These are phyloP conservation scores for Halophytophthora batemanensis DNA, from an alignment of 352 stramenopile genomes.

Conservation along the genomic window DNA sequence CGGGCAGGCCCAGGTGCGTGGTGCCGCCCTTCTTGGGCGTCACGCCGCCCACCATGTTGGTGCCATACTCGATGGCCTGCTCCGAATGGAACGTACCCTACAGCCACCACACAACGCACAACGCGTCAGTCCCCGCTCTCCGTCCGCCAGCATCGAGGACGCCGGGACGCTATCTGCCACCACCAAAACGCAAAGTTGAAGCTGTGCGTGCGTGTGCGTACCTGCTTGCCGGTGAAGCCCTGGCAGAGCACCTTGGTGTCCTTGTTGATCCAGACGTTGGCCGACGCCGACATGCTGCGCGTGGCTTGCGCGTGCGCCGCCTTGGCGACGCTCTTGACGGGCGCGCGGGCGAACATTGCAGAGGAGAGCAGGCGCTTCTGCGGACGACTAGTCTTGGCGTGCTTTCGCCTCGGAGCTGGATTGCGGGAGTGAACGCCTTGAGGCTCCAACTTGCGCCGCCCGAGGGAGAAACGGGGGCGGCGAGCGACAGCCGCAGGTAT, in stretches of 20 bases:
- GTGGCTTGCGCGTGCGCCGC: constrained; percentile 28
- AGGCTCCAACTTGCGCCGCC: neutral
- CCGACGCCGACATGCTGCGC: constrained; percentile 91
- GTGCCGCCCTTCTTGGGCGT: constrained; percentile 98
- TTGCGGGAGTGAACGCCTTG: constrained; percentile 6
- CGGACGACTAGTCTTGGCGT: neutral
- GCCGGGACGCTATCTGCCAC: neutral
- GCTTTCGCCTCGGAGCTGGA: constrained; percentile 15
- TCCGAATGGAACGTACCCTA: constrained; percentile 98
- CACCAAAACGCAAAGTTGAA: constrained; percentile 2
- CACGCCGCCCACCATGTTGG: constrained; percentile 98
- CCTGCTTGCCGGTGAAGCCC: constrained; percentile 99
- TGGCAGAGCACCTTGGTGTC: constrained; percentile 99
- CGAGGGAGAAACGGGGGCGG: neutral
- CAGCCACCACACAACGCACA: constrained; percentile 2
- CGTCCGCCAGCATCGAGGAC: too few relatives aligned
- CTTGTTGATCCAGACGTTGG: constrained; percentile 99
- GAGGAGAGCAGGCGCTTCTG: neutral
- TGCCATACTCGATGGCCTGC: constrained; percentile 99
- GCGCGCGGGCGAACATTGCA: constrained; percentile 59
- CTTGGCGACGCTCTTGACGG: constrained; percentile 40
- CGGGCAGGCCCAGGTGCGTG: constrained; percentile 96
- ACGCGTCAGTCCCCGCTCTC: too few relatives aligned
- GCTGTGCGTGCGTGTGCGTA: constrained; percentile 32
- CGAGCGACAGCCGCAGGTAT: neutral